phyloP scores from a whole-genome alignment of 225 moss, liverwort and hornwort species.

The Sphagnum contortum region DNA sequence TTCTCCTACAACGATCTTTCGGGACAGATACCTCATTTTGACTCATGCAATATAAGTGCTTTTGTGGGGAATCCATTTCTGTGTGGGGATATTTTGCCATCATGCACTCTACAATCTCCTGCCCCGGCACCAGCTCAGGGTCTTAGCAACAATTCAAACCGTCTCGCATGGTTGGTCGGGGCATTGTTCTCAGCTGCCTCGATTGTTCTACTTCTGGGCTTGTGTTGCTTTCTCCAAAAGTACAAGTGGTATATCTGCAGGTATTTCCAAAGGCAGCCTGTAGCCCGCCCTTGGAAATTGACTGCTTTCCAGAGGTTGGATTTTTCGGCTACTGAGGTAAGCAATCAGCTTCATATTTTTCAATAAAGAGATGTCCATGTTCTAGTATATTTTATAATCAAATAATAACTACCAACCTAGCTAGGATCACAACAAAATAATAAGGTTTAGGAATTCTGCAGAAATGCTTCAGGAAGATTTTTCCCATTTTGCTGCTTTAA shows the following conservation, averaged over 20 bases:
- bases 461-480: too few species aligned
- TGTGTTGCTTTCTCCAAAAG: conserved; percentile 57
- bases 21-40: conserved; percentile 55
- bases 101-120: conserved; percentile 11
- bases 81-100: conserved; percentile 39
- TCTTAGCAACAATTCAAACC: conserved; percentile 8
- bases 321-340: conserved; percentile 67
- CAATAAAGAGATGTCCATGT: too few species aligned
- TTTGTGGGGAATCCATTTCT: conserved; percentile 63
- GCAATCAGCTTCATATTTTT: too few species aligned
- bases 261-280: conserved; percentile 44
- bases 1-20: conserved; percentile 87
- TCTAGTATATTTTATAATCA: too few species aligned
- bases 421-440: too few species aligned
- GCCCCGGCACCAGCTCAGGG: conserved; percentile 6
- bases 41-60: conserved; percentile 48
- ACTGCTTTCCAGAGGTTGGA: conserved; percentile 89
- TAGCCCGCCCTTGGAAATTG: conserved; percentile 69
- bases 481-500: too few species aligned
- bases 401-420: too few species aligned
- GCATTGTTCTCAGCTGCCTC: conserved; percentile 58
- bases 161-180: conserved; percentile 78
- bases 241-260: conserved; percentile 37
- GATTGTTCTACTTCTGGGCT: conserved; percentile 43
- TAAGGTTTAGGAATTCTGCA: too few species aligned